Base-by-base conservation (phyloP, 768 basidiomycete genomes). In the Suillus bovinus region DNA sequence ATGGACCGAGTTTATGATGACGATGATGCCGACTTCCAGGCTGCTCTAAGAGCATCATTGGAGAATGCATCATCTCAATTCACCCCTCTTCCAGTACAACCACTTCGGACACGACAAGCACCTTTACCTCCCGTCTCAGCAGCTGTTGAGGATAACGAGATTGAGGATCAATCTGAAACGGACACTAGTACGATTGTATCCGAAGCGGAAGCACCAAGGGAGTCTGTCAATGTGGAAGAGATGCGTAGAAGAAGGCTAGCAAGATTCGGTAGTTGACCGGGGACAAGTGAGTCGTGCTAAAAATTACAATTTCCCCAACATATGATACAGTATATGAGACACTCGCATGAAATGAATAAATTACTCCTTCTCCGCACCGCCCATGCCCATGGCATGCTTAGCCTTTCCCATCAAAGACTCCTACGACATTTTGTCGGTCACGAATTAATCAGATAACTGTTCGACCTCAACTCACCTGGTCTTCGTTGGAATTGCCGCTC, bases 11-110 rank as follows among this genome's bases (percentile, higher is more conserved):
- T 88, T 42, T 87, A 91, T 66, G 94, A 95, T 64, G 94, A 96
- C 65, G 94, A 95, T 57, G 94, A 96, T 68, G 86, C 84, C 27
- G 89, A 91, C 67, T 76, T 96, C 52, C 94, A 96, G 75, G 94
- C 93, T 13, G 94, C 94, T 5, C 79, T 96, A 54, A 87, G 80
- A 70, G 94, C 93, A 3, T 94, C 93, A 41, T 78, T 96, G 64
- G 89, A 90, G 70, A 78, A 78, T 46, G 72, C 86, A 24, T 87
- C 90, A 1, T 74, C 76, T 44, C 88, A 80, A 34, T 87, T 80
- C 75, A 66, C 73, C 31, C 67, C 79, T 5, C 79, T 80, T 38
- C 59, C 63, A n/a, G 60, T 46, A 17, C 50, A 62, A 34, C 59
- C 63, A 11, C 65, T 49, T 0, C 67, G 58, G 17, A 65, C 68